Percentiles rank a stretch among this genome's conserved stretches.
Conservation (phyloP, 495 filamentous ascomycete species). For the Neohortaea acidophila region DNA sequence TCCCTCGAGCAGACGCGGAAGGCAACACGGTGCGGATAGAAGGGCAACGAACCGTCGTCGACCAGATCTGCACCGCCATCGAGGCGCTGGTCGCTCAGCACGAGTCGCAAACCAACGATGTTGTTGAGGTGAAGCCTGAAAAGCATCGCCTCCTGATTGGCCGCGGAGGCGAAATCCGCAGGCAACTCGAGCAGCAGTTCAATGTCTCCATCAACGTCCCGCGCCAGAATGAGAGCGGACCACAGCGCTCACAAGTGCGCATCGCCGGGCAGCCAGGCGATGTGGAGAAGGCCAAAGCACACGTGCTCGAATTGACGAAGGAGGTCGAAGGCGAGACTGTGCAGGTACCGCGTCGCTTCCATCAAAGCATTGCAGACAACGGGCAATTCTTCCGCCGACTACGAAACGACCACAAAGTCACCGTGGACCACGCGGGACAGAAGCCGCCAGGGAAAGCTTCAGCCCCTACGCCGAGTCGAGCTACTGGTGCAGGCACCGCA, state of each 20-base stretch:
- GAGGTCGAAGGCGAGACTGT: conserved; percentile 77
- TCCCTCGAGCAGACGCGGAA: conserved; percentile 66
- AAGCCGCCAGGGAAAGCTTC: conserved; percentile 51
- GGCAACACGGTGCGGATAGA: conserved; percentile 77
- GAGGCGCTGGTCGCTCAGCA: conserved; percentile 62
- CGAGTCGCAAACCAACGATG: conserved; percentile 57
- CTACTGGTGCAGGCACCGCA: conserved; percentile 41
- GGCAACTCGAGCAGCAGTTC: conserved; percentile 77
- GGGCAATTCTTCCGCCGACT: conserved; percentile 83
- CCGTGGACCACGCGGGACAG: conserved; percentile 75
- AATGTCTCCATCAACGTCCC: conserved; percentile 81
- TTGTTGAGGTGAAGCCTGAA: conserved; percentile 64
- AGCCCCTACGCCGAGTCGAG: conserved; percentile 27
- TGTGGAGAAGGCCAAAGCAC: conserved; percentile 71
- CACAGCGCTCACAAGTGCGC: conserved; percentile 55
- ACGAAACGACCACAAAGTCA: conserved; percentile 66
- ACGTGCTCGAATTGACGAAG: conserved; percentile 66
- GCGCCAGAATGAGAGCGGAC: conserved; percentile 52
- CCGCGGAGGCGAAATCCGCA: conserved; percentile 71
- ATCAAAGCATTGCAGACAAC: conserved; percentile 74
- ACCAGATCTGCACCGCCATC: conserved; percentile 75
- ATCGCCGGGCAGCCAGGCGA: conserved; percentile 61
- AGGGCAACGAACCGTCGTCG: conserved; percentile 64
- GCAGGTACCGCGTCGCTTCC: conserved; percentile 60
- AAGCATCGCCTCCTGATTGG: conserved; percentile 89